Evolutionary conservation across 2,329 filamentous ascomycete species (phyloP), one percentile per base, ranked within the genome.

Genomic region (Lojkania enalia): DNA sequence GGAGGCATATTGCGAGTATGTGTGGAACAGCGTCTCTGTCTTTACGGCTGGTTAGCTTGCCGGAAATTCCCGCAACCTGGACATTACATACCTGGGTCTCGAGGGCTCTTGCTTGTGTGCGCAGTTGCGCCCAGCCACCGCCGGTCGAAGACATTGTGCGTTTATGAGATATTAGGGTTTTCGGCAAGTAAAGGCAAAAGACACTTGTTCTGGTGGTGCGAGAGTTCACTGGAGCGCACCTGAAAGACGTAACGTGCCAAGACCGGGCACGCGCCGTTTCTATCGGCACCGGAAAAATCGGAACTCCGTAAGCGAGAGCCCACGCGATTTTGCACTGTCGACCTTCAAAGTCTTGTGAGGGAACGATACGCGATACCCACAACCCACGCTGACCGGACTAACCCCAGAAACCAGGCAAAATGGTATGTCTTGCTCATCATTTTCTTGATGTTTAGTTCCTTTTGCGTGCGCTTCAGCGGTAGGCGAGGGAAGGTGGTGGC

Each of bases 1-100:
- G 14, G 88, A 84, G 14, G 90, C 86, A 76, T 90, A 96, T 70
- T 97, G 92, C 13, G 94, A 94, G 69, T 96, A 99, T 49, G 77
- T 84, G 62, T 90, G 87, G 68, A 91, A 89, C 46, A 88, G 75
- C 49, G 81, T 84, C 72, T 96, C 90, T 35, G 91, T 95, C 90
- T 96, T 60, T 15, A 39, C 16, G 37, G 21, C 13, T 49, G 35
- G 42, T 66, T 62, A 71, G 49, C 48, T 60, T 31, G 29, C 48
- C 35, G 46, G n/a, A 31, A 57, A 53, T 33, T 55, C 54, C n/a
- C 49, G 44, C 20, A 29, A 40, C 35, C 33, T 23, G 27, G 42
- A n/a, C n/a, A 42, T 19, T 33, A 51, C 69, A 54, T 77, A 95
- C 92, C 81, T 97, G 92, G 49, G 86, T 89, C 72, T 99, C 94